Evolutionary conservation across 2,329 filamentous ascomycete species (phyloP).

Genomic region (Hypoxylon sp.): DNA sequence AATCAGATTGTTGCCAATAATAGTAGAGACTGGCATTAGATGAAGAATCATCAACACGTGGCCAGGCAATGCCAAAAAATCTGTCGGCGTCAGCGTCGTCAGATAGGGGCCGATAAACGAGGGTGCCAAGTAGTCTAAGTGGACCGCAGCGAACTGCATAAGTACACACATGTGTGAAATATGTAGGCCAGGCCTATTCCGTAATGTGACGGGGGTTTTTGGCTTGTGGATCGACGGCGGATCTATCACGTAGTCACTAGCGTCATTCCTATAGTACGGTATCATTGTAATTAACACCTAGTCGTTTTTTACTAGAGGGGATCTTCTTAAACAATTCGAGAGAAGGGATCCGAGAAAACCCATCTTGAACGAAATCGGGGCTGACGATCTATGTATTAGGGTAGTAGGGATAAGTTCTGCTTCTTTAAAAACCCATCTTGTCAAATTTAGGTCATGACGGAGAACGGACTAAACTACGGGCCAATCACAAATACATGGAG

Average conservation of each 20-base stretch:
- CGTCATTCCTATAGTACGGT: conserved; percentile 14
- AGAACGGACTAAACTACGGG: conserved; percentile 27
- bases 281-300: not conserved
- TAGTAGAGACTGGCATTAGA: conserved; percentile 21
- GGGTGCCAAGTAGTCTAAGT: conserved; percentile 1
- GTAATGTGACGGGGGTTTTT: conserved; percentile 16
- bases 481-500: conserved; percentile 40
- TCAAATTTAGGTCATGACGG: conserved; percentile 27
- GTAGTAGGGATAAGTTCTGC: conserved; percentile 3
- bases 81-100: conserved; percentile 14
- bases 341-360: conserved; percentile 11
- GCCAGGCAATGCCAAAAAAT: conserved; percentile 10
- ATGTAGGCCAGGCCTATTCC: conserved; percentile 2
- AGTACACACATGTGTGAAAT: not conserved
- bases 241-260: conserved; percentile 36
- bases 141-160: no score
- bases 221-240: conserved; percentile 26
- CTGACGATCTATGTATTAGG: conserved; percentile 26
- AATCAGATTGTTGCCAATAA: conserved; percentile 31
- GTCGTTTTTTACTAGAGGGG: conserved; percentile 2
- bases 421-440: conserved; percentile 28
- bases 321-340: conserved; percentile 5
- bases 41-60: conserved; percentile 12
- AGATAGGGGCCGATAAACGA: conserved; percentile 20
- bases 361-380: conserved; percentile 12